A percentile compares a stretch with the other conserved stretches of the same genome.
Conservation (phyloP, 257 asterid genomes). For the Leonotis leonurus region DNA sequence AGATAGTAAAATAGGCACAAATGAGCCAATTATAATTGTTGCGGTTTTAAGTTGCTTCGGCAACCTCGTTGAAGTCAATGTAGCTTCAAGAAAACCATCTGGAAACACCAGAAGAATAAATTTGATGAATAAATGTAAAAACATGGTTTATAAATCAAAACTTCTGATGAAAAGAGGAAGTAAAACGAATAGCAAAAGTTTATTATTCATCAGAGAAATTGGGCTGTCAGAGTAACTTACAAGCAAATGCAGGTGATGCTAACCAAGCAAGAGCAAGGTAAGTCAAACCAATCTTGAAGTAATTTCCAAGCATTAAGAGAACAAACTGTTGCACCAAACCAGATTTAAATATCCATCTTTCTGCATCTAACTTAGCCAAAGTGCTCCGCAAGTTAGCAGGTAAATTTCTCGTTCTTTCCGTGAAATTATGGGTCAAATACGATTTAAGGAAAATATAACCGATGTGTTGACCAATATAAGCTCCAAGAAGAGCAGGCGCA, state of each 20-base stretch:
- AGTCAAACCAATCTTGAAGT: conserved; percentile 61
- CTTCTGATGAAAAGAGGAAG: neutral
- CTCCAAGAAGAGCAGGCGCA: conserved; percentile 93
- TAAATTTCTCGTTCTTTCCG: conserved; percentile 35
- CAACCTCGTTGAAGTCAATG: conserved; percentile 74
- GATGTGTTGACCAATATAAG: conserved; percentile 72
- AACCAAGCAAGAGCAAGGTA: conserved; percentile 87
- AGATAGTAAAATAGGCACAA: conserved; percentile 62
- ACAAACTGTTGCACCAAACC: conserved; percentile 83
- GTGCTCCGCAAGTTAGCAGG: conserved; percentile 38
- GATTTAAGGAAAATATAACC: conserved; percentile 55
- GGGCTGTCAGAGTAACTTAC: conserved; percentile 45
- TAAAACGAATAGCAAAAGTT: neutral
- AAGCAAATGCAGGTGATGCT: conserved; percentile 86
- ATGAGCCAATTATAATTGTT: conserved; percentile 65
- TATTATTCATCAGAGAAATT: neutral
- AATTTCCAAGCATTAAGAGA: conserved; percentile 59
- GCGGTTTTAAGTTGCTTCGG: conserved; percentile 85
- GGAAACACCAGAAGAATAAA: conserved; percentile 29
- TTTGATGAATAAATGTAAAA: conserved; percentile 5
- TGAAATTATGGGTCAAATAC: conserved; percentile 37
- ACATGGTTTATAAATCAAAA: neutral
- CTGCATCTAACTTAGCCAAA: conserved; percentile 83
- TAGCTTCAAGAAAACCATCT: conserved; percentile 99
- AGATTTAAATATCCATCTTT: conserved; percentile 88